Evolutionary conservation across 371 early-diverging fungal species (phyloP).

Genomic region (Mortierella sp.): DNA sequence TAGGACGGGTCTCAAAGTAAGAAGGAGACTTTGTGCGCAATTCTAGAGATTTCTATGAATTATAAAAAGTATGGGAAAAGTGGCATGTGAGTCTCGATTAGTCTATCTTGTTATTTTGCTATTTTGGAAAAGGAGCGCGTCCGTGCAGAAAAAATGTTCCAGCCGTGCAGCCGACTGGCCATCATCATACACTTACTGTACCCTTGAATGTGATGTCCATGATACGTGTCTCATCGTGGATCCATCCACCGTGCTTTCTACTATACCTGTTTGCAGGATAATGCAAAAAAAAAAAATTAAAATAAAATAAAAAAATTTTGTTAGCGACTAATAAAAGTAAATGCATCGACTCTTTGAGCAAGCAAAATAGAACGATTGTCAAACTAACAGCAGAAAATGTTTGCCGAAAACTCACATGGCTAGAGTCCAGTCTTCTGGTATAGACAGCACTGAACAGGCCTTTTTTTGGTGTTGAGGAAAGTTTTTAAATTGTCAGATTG

Average conservation of each 20-base stretch:
- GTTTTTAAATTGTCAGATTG: neutral
- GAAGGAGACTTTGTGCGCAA: conserved; percentile 45
- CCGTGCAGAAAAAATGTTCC: neutral
- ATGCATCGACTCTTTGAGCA: neutral
- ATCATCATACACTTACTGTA: conserved; percentile 22
- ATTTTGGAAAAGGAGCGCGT: neutral
- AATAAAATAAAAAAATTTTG: neutral
- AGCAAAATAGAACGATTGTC: neutral
- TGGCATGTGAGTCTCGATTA: neutral
- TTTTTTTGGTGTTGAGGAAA: neutral
- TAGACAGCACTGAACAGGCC: conserved; percentile 34
- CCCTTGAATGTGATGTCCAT: conserved; percentile 47
- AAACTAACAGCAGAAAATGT: too few species aligned
- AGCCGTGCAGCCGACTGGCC: neutral
- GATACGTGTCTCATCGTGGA: conserved; percentile 43
- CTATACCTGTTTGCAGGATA: conserved; percentile 32
- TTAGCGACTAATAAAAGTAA: too few species aligned
- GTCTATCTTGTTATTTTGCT: neutral
- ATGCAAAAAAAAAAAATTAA: neutral
- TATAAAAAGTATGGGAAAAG: neutral
- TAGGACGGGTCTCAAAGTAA: conserved; percentile 31
- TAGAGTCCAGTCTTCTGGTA: conserved; percentile 42
- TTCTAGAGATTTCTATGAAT: conserved; percentile 39
- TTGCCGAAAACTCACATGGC: conserved; percentile 40
- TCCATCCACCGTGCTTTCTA: conserved; percentile 53